Percentiles rank a stretch among this genome's conserved stretches.
phyloP scores from a whole-genome alignment of 345 rosid genomes.

The Bruguiera gymnorhiza region DNA sequence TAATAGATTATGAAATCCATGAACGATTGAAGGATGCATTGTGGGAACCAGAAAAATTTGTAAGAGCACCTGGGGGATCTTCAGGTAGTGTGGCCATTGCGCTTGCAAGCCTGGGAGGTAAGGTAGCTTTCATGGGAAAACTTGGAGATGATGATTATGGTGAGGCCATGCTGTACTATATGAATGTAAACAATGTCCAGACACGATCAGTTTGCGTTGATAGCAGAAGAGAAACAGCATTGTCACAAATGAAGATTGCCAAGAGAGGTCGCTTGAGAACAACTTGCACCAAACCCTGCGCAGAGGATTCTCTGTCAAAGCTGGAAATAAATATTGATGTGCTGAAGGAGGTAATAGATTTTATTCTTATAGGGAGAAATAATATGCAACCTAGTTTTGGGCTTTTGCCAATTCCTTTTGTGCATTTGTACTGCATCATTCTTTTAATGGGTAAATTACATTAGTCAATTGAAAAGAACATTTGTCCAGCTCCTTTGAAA shows the following conservation, averaged over 20 bases:
- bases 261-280: slow-evolving; percentile 70
- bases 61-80: slow-evolving; percentile 82
- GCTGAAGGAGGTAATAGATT: slow-evolving; percentile 70
- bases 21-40: slow-evolving; percentile 60
- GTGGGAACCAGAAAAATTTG: slow-evolving; percentile 71
- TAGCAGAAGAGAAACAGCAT: slow-evolving; percentile 53
- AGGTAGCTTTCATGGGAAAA: slow-evolving; percentile 91
- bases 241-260: slow-evolving; percentile 71
- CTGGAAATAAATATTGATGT: slow-evolving; percentile 82
- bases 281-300: slow-evolving; percentile 64
- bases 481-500: too few species aligned
- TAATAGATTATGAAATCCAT: slow-evolving; percentile 62
- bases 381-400: not conserved
- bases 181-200: slow-evolving; percentile 70
- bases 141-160: slow-evolving; percentile 84
- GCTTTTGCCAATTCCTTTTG: not conserved
- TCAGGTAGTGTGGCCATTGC: slow-evolving; percentile 79
- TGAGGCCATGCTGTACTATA: slow-evolving; percentile 64
- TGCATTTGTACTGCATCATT: not conserved
- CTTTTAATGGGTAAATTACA: not conserved
- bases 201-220: slow-evolving; percentile 71
- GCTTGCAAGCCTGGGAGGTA: slow-evolving; percentile 80
- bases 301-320: slow-evolving; percentile 76
- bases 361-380: slow-evolving; percentile 3
- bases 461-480: too few species aligned